Evolutionary conservation across 805 yeast genomes (phyloP).

Genomic region (Suhomyces sp.): DNA sequence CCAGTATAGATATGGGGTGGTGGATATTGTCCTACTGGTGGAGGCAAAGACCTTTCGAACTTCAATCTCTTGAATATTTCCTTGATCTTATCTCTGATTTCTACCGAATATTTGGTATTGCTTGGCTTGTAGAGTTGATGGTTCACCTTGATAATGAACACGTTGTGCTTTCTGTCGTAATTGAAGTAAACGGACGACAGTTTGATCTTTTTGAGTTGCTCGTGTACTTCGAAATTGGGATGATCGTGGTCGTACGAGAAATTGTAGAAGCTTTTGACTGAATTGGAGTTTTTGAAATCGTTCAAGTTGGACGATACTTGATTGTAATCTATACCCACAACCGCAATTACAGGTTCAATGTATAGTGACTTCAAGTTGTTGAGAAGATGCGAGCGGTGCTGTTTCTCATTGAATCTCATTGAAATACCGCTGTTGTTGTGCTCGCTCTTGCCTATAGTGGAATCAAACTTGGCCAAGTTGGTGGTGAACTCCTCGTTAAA

Average conservation of each 20-base stretch:
- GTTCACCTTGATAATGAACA: conserved; percentile 23
- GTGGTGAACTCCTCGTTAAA: conserved; percentile 15
- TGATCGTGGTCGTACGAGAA: conserved; percentile 2
- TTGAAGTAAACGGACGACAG: conserved; percentile 18
- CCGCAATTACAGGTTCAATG: conserved; percentile 39
- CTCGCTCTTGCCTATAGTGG: conserved; percentile 11
- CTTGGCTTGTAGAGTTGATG: conserved; percentile 15
- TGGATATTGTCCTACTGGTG: conserved; percentile 5
- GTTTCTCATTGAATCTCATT: conserved; percentile 23
- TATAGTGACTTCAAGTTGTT: conserved; percentile 34
- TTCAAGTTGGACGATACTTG: conserved; percentile 30
- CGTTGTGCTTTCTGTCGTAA: conserved; percentile 18
- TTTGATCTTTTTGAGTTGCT: conserved; percentile 7
- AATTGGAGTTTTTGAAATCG: conserved; percentile 19
- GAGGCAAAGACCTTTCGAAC: conserved; percentile 12
- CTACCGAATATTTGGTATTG: conserved; percentile 8
- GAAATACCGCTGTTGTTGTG: conserved; percentile 18
- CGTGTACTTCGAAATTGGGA: not conserved
- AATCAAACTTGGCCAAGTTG: conserved; percentile 18
- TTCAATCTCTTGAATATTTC: conserved; percentile 14
- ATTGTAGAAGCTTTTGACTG: conserved; percentile 23
- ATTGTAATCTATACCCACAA: conserved; percentile 26
- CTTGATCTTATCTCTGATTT: conserved; percentile 16
- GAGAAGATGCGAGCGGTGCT: conserved; percentile 33
- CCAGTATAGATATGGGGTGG: conserved; percentile 1